Conservation (phyloP, 2,329 filamentous ascomycete genomes). For the Pseudogymnoascus sp. region DNA sequence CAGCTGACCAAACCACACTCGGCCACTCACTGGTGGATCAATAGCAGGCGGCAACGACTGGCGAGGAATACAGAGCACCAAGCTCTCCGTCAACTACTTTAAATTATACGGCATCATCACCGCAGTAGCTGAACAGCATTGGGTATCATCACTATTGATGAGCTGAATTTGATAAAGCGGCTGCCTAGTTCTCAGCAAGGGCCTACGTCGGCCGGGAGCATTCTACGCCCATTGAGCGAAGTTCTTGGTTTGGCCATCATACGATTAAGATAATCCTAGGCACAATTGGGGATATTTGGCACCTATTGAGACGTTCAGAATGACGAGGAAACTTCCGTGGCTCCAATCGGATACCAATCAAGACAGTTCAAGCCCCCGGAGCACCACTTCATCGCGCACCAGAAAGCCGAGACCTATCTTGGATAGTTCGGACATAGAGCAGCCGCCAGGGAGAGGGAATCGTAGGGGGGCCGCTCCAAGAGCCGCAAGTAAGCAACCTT, state of each 20-base stretch:
- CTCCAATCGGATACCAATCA: background rate
- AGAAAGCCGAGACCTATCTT: background rate
- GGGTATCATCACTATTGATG: background rate
- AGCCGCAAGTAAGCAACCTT: background rate
- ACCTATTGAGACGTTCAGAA: background rate
- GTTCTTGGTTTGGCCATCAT: background rate
- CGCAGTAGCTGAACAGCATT: background rate
- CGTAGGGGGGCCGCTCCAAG: background rate
- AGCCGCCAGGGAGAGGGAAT: background rate
- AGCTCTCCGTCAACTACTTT: background rate
- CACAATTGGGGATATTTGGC: background rate
- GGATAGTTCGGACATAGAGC: slow-evolving; percentile 1
- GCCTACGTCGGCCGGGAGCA: background rate
- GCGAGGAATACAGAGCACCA: background rate
- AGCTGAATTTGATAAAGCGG: background rate
- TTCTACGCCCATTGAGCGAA: background rate
- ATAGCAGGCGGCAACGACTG: background rate
- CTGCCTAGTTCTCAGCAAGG: background rate
- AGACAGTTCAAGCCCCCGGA: background rate
- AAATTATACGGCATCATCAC: background rate
- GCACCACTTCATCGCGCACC: background rate
- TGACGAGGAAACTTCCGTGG: slow-evolving; percentile 2
- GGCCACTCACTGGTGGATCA: background rate
- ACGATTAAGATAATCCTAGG: background rate
- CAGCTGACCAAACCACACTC: background rate